Conservation (phyloP, 1,284 basidiomycete species). For the Trichosporon sp. region DNA sequence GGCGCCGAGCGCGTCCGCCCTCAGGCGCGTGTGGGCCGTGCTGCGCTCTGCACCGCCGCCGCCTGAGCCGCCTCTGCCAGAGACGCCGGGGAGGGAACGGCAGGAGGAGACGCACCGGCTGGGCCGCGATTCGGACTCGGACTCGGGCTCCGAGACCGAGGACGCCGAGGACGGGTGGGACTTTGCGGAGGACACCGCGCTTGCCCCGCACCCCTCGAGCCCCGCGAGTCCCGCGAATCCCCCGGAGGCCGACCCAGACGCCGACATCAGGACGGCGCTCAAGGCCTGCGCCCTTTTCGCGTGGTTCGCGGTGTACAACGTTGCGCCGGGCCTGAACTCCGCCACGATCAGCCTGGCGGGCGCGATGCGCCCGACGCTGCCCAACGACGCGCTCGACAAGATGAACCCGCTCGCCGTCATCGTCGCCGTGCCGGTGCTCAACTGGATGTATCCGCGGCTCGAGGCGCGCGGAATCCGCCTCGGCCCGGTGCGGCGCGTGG, state of each 20-base stretch:
- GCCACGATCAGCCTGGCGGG: not conserved
- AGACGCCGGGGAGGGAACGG: not conserved
- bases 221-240: not conserved
- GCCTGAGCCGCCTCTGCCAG: too few species aligned
- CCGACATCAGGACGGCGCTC: not conserved
- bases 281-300: slow-evolving; percentile 21
- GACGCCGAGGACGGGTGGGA: not conserved
- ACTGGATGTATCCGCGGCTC: not conserved
- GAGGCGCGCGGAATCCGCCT: not conserved
- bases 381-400: not conserved
- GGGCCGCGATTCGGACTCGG: not conserved
- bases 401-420: not conserved
- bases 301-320: slow-evolving; percentile 19
- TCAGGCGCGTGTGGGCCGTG: not conserved
- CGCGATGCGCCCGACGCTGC: not conserved
- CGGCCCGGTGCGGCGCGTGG: not conserved
- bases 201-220: not conserved
- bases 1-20: slow-evolving; percentile 1
- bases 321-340: not conserved
- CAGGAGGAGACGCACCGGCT: not conserved
- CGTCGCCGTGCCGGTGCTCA: not conserved
- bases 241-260: not conserved
- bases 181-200: too few species aligned
- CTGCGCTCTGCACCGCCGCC: too few species aligned
- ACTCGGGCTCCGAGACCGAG: not conserved